These are phyloP conservation scores for Hemisphaericaspora lyxosophila DNA, from an alignment of 1,139 yeast species.

Conservation along the genomic window DNA sequence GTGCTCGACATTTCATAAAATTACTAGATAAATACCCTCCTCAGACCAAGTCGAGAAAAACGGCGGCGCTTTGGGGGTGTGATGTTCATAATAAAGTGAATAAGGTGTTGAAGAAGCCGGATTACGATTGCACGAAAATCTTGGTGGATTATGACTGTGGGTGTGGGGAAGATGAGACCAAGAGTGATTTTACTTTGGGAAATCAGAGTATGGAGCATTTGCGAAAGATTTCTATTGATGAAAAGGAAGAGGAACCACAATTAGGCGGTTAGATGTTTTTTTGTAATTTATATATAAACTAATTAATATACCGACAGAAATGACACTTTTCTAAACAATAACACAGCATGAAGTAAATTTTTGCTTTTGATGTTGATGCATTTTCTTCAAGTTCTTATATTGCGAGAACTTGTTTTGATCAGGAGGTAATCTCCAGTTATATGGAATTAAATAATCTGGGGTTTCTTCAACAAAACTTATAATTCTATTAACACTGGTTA, in stretches of 20 bases:
- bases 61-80: conserved; percentile 97
- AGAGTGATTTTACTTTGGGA: conserved; percentile 38
- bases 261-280: conserved; percentile 31
- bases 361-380: conserved; percentile 1
- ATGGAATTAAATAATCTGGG: conserved; percentile 55
- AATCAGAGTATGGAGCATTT: conserved; percentile 41
- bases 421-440: conserved; percentile 48
- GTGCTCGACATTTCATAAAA: conserved; percentile 85
- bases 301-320: neutral
- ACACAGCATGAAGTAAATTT: conserved; percentile 42
- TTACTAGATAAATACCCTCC: conserved; percentile 76
- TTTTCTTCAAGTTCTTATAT: conserved; percentile 23
- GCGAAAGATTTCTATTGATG: conserved; percentile 43
- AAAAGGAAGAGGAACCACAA: conserved; percentile 36
- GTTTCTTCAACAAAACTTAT: conserved; percentile 45
- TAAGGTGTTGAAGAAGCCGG: conserved; percentile 62
- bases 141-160: conserved; percentile 95
- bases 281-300: no score
- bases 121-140: conserved; percentile 80
- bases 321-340: conserved; percentile 26
- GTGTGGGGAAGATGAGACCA: conserved; percentile 73
- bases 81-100: conserved; percentile 88
- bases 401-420: conserved; percentile 48
- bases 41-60: conserved; percentile 71
- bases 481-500: conserved; percentile 25